Percentiles rank a stretch among this genome's conserved stretches.
These are phyloP conservation scores for Wickerhamiella domercqiae DNA, from an alignment of 805 yeast genomes.

Conservation along the genomic window DNA sequence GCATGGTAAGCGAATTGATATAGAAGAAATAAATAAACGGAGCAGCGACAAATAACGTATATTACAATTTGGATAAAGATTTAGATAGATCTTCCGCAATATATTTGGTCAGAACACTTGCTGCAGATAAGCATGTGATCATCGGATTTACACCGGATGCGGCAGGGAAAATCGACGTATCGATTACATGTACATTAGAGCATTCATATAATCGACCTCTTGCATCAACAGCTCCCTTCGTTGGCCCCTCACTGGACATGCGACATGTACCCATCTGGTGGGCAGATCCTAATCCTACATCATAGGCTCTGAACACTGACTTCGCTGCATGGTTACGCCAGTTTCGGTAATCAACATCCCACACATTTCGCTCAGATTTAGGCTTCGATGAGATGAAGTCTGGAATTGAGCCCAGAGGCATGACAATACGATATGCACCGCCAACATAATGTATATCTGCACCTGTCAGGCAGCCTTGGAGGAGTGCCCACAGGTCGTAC, in stretches of 20 bases:
- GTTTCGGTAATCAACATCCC: constrained; percentile 29
- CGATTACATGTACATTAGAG: constrained; percentile 34
- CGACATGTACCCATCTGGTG: constrained; percentile 42
- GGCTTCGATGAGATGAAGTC: constrained; percentile 25
- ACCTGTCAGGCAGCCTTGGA: constrained; percentile 26
- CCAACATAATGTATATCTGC: constrained; percentile 34
- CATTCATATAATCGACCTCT: constrained; percentile 35
- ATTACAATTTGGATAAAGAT: background rate
- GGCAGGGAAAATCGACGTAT: constrained; percentile 35
- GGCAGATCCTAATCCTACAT: constrained; percentile 31
- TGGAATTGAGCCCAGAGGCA: constrained; percentile 23
- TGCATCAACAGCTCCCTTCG: constrained; percentile 30
- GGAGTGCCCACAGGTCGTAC: constrained; percentile 30
- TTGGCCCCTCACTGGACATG: constrained; percentile 28
- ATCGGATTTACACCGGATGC: constrained; percentile 43
- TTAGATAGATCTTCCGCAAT: constrained; percentile 22
- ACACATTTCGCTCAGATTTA: constrained; percentile 23
- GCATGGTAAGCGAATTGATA: too few relatives aligned
- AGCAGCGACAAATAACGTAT: too few relatives aligned
- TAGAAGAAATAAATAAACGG: background rate
- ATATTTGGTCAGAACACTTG: constrained; percentile 29
- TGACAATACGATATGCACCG: constrained; percentile 33
- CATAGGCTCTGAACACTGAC: constrained; percentile 17
- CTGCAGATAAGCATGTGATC: constrained; percentile 34
- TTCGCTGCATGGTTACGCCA: constrained; percentile 20